Conservation (phyloP, 495 filamentous ascomycete species). For the Penicillium mononematosum region DNA sequence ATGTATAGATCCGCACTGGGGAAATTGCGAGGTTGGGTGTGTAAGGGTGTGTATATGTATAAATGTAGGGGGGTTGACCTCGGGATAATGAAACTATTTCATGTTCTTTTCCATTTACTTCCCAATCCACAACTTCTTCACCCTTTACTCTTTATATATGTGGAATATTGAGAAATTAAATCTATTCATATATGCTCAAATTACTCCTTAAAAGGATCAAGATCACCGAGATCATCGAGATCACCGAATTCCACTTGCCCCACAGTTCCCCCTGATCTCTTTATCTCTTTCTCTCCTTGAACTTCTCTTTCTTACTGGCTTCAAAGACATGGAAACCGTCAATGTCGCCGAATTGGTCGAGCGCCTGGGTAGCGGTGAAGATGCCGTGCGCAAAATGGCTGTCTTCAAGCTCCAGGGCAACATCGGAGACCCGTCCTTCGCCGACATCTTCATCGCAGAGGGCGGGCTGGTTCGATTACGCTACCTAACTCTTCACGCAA, state of each 20-base stretch:
- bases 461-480: constrained; percentile 80
- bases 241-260: constrained; percentile 12
- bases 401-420: constrained; percentile 94
- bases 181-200: constrained; percentile 5
- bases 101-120: no score
- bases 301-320: constrained; percentile 3
- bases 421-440: constrained; percentile 95
- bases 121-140: not conserved
- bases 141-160: not conserved
- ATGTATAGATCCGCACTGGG: no score
- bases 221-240: constrained; percentile 2
- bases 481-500: constrained; percentile 75
- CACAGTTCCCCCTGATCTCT: constrained; percentile 18
- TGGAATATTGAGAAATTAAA: not conserved
- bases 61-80: no score
- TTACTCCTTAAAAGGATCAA: not conserved
- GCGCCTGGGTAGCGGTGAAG: constrained; percentile 71
- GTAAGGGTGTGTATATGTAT: no score
- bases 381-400: constrained; percentile 96
- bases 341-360: constrained; percentile 66
- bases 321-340: constrained; percentile 51
- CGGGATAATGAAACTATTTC: no score
- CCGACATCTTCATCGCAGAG: constrained; percentile 89
- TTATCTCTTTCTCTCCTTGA: constrained; percentile 10
- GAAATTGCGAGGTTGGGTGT: no score